Evolutionary conservation across 2,329 filamentous ascomycete genomes (phyloP), one percentile per base, ranked within the genome.

Genomic region (Thelonectria rubi): DNA sequence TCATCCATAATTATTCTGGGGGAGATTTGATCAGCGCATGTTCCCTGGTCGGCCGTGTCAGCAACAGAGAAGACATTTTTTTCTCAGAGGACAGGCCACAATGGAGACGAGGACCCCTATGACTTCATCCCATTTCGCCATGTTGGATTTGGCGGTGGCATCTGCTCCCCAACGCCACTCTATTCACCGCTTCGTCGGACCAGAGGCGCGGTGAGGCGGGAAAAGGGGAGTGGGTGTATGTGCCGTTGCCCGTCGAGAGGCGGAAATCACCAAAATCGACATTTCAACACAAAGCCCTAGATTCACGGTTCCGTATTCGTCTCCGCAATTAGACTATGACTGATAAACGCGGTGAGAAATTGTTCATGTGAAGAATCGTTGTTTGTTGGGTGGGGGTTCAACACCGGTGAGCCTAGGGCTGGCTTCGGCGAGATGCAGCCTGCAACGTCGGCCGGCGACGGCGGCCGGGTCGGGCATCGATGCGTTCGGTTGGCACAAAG

Each of bases 41-140:
- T 26, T 49, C 24, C 17, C 32, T n/a, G 37, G 42, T 24, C 24
- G 30, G 12, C 37, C 39, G 26, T 14, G 43, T 39, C 20, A 40
- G 42, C 42, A 47, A 59, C 32, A 51, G 32, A 48, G 56, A 46
- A 54, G 21, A 46, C 15, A 32, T 26, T 50, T 55, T 32, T 51
- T 32, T 43, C 34, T 34, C 30, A 54, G 37, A 46, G 51, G 40
- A 50, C 42, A 59, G 55, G 52, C 55, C 49, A 42, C 21, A 34
- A 69, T 65, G 61, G 59, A 52, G 61, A 60, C 46, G 32, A 70
- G 58, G 71, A 73, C 69, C 71, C 71, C 60, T 73, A 73, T 73
- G 71, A 73, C 69, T 69, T 72, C 71, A 73, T 73, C 45, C 43
- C 54, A 63, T 51, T 65, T 62, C 46, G 30, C 49, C 49, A n/a